Conservation (phyloP, 2,329 filamentous ascomycete species). For the Fusarium udum region DNA sequence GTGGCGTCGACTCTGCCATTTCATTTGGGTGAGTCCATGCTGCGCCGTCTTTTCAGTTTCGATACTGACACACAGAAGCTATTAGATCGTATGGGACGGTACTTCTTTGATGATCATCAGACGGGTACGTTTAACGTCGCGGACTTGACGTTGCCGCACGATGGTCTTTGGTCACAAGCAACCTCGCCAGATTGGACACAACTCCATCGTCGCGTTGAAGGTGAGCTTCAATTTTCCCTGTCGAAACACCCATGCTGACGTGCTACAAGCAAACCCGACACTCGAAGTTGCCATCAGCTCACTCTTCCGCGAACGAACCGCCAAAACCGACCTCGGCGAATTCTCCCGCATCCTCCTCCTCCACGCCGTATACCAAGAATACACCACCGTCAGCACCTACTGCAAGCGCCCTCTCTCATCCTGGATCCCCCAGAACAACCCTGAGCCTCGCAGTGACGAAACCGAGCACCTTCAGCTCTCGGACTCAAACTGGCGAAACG, state of each 20-base stretch:
- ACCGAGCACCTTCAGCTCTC: background rate
- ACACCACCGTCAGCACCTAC: constrained; percentile 24
- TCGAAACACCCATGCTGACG: too few species aligned
- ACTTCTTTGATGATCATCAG: constrained; percentile 3
- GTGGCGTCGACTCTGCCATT: constrained; percentile 16
- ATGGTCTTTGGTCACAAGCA: constrained; percentile 11
- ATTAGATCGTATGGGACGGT: constrained; percentile 1
- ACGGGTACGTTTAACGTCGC: background rate
- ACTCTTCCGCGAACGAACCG: constrained; percentile 20
- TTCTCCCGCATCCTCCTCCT: constrained; percentile 34
- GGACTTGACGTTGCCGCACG: constrained; percentile 6
- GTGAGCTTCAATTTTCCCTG: background rate
- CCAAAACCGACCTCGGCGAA: constrained; percentile 35
- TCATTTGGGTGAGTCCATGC: background rate
- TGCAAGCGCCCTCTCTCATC: constrained; percentile 27
- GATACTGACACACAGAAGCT: background rate
- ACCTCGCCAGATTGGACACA: constrained; percentile 2
- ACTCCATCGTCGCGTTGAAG: background rate
- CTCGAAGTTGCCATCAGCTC: constrained; percentile 12
- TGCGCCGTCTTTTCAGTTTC: accelerated
- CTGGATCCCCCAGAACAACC: constrained; percentile 33
- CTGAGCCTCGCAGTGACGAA: background rate
- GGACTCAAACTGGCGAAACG: constrained; percentile 52
- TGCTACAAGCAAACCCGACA: constrained; percentile 28
- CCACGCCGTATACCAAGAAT: constrained; percentile 36